Conservation (phyloP, 2,329 filamentous ascomycete species). For the Fusarium staphyleae region DNA sequence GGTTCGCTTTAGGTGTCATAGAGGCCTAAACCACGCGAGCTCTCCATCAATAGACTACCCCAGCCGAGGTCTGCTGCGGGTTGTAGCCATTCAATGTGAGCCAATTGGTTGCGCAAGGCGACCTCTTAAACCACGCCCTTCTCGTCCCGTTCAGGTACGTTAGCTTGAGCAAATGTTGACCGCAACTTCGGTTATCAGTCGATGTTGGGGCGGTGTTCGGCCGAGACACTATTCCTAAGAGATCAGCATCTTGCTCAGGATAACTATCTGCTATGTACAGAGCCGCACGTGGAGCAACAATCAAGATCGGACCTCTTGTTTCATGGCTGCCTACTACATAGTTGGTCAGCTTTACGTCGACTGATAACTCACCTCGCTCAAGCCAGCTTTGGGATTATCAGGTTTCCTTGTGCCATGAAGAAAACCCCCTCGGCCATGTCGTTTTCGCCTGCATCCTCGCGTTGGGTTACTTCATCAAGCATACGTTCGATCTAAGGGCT, state of each 20-base stretch:
- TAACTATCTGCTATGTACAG: neutral
- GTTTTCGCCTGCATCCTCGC: conserved; percentile 15
- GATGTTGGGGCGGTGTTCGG: too few relatives aligned
- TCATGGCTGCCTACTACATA: too few relatives aligned
- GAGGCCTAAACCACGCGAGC: conserved; percentile 20
- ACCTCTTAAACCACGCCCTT: neutral
- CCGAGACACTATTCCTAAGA: too few relatives aligned
- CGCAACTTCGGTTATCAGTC: neutral
- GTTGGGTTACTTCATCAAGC: conserved; percentile 4
- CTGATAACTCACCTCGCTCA: conserved; percentile 8
- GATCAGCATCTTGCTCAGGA: neutral
- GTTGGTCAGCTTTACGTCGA: conserved; percentile 3
- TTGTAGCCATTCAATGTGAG: conserved; percentile 1
- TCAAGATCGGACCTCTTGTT: neutral
- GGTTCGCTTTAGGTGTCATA: conserved; percentile 13
- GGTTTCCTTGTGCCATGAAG: conserved; percentile 27
- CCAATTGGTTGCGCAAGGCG: conserved; percentile 27
- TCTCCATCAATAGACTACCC: conserved; percentile 11
- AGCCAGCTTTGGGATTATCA: conserved; percentile 15
- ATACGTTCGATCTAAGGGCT: neutral
- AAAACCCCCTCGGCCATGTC: conserved; percentile 26
- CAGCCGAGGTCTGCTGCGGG: neutral
- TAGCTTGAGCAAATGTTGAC: neutral
- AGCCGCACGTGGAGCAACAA: conserved; percentile 5
- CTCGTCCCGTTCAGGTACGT: neutral